Evolutionary conservation across 352 stramenopile genomes (phyloP), one percentile per base, ranked within the genome.

Genomic region (Phytopythium boreale): DNA sequence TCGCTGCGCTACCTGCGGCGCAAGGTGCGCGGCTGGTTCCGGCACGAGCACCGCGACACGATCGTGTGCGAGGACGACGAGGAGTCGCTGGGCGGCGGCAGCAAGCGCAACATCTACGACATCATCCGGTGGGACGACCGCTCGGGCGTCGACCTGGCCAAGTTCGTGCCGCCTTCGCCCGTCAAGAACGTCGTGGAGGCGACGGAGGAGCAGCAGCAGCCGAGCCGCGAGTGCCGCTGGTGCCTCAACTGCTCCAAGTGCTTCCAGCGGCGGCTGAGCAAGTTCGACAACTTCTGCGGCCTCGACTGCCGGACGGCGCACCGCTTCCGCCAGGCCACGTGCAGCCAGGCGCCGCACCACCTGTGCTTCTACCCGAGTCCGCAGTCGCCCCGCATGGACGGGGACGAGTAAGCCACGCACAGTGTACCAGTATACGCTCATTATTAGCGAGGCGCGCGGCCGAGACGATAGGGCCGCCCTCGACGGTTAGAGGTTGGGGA

Each of bases 181-280:
- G 46, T 39, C 2, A 26, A 26, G 43, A 14, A 27, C 19, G 43
- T 11, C 2, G 43, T 4, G 43, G 43, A 22, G 19, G n/a, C n/a
- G n/a, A n/a, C n/a, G n/a, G 43, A 50, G 20, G 46, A 52, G 46
- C 71, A 68, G 20, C 50, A 36, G 7, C 50, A 85, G 66, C 76
- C 80, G 49, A 88, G 75, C 56, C 87, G 84, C 52, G 84, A 90
- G 56, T 77, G 86, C 68, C 80, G 84, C 29, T 90, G 82, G 82
- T 93, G 84, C 64, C 76, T 73, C 24, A 93, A 93, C 68, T 93
- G 84, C 66, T 78, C 71, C 73, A 93, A 91, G 71, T 87, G 80
- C 62, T 93, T 84, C 63, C 82, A 88, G 63, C 78, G 80, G 19
- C 75, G 75, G 1, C 69, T 89, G 43, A 93, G 84, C 51, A 81